Evolutionary conservation across 2,329 filamentous ascomycete species (phyloP).

Genomic region (Hymenoscyphus albidus): DNA sequence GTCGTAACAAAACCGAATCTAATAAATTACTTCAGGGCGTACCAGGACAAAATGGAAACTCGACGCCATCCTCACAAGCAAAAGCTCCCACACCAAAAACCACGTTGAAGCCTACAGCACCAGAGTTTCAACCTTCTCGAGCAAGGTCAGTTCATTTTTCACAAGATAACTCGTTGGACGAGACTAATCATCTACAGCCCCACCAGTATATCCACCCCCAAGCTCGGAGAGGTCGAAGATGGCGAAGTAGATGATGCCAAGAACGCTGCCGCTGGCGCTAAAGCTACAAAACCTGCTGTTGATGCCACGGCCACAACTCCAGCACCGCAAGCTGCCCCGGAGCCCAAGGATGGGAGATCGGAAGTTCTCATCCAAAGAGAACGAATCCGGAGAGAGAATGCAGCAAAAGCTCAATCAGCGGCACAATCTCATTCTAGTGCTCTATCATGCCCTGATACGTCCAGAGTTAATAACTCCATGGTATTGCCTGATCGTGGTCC

Average conservation of each 20-base stretch:
- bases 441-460: constrained; percentile 26
- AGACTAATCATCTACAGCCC: constrained; percentile 36
- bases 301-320: constrained; percentile 7
- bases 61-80: constrained; percentile 13
- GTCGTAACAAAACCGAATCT: not conserved
- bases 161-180: not conserved
- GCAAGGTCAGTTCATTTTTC: constrained; percentile 29
- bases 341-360: constrained; percentile 19
- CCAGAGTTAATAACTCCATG: constrained; percentile 16
- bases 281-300: constrained; percentile 5
- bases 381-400: constrained; percentile 28
- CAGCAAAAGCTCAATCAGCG: constrained; percentile 26
- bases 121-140: constrained; percentile 58
- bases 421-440: constrained; percentile 18
- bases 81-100: constrained; percentile 32
- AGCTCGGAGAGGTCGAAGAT: constrained; percentile 57
- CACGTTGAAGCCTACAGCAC: constrained; percentile 54
- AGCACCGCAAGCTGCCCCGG: constrained; percentile 4
- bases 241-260: constrained; percentile 67
- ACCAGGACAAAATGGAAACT: not conserved
- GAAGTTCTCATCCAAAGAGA: constrained; percentile 31
- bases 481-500: constrained; percentile 23
- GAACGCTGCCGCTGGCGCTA: constrained; percentile 17
- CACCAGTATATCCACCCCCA: constrained; percentile 34
- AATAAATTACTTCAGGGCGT: not conserved